phyloP scores from a whole-genome alignment of 306 rosid genomes.

The Trifolium dubium region DNA sequence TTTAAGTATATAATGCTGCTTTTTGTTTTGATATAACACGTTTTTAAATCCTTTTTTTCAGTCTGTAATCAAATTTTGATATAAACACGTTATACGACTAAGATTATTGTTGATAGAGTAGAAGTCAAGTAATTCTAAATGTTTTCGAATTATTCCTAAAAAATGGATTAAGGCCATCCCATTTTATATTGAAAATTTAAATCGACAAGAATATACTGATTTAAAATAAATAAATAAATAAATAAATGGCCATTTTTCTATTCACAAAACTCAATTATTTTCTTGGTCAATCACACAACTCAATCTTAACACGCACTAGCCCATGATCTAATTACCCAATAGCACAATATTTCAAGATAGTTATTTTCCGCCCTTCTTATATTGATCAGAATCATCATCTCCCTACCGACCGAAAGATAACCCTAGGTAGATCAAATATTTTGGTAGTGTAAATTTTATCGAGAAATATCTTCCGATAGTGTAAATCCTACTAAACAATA shows the following conservation, averaged over 20 bases:
- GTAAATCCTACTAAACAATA: too few species aligned
- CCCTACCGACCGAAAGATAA: too few species aligned
- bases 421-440: too few species aligned
- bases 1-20: constrained; percentile 3
- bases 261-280: not conserved
- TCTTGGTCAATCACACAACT: not conserved
- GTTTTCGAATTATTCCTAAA: not conserved
- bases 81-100: not conserved
- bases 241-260: too few species aligned
- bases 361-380: too few species aligned
- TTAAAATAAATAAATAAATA: too few species aligned
- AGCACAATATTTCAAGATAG: too few species aligned
- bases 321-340: not conserved
- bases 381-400: too few species aligned
- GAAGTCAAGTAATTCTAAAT: not conserved
- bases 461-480: too few species aligned
- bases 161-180: not conserved
- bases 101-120: not conserved
- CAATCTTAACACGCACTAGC: not conserved
- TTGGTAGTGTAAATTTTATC: too few species aligned
- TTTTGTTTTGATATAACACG: not conserved
- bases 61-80: not conserved
- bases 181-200: too few species aligned
- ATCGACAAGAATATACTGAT: not conserved
- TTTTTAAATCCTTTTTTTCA: not conserved